Base-by-base conservation (phyloP, 257 asterid species). In the Plantago major region DNA sequence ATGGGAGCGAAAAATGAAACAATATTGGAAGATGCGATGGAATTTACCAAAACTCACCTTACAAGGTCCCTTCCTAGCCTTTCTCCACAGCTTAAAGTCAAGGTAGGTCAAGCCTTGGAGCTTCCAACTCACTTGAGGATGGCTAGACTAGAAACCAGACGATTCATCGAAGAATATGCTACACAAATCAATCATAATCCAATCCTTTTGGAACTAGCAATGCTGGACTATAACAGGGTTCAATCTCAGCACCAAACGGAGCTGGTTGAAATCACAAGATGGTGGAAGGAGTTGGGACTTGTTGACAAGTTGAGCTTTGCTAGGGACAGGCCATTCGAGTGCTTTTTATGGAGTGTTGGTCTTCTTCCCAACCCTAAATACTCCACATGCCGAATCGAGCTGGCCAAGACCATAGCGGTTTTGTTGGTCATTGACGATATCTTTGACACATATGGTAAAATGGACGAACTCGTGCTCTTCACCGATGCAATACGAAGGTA, bases 221-320 rank as follows among this genome's bases (percentile, higher is more conserved):
- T 13, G 9, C 70, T 76, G 74, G 89, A 85, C 17, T 82, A 78
- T 55, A 78, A 82, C 72, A 70, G 42, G 17, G 82, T 85, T 58
- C 87, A 85, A 9, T 70, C 79, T 13, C 82, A 71, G 6, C 90
- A 85, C 63, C 90, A 82, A 54, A 60, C 19, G 42, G 94, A 85
- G 65, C 72, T 82, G 9, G 63, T 83, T 12, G 90, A 85, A 72
- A 67, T 85, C 47, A 55, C 77, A 1, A 73, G 94, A 78, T 86
- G 95, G 95, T 86, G 95, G 95, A 79, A 75, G 60, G 72, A 83
- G 14, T 74, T 83, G 4, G 95, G 90, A 0, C 79, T 86, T 12
- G 83, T 78, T 12, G 86, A 83, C 22, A 83, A 83, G 65, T 68
- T 81, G 45, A 72, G 76, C 0, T 86, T 86, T 62, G 95, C 85